Evolutionary conservation across 805 yeast genomes (phyloP), one percentile per base, ranked within the genome.

Genomic region (Saitoella complicata): DNA sequence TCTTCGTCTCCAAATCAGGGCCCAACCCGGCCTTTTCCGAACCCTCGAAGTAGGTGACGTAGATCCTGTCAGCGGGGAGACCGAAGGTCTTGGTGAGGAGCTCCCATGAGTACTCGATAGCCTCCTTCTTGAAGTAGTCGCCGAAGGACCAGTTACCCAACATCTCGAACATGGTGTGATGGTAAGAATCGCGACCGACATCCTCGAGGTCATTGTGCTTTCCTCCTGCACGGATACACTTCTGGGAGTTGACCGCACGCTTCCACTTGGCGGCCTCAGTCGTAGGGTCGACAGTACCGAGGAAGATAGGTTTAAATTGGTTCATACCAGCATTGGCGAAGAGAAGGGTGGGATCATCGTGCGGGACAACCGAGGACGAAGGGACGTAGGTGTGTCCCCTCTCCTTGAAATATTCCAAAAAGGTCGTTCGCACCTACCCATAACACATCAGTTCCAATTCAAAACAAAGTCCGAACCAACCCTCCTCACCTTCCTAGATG

Each of bases 121-220:
- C 97, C 59, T 86, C 98, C 56, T 80, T 75, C 64, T 91, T 91
- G 76, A 91, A 91, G 63, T 91, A 91, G 66, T 91, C 98, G 57
- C 99, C 99, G 64, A 91, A 91, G 5, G 98, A 91, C 99, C 99
- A 91, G 71, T 91, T 91, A 58, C 99, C 99, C 66, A 91, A 74
- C 99, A 91, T 91, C 68, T 91, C 99, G 56, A 91, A 91, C 60
- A 93, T 93, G 11, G 99, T 91, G 64, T 91, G 99, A 63, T 91
- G 99, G 61, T 91, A 91, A 46, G 54, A 51, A 65, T 91, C 99
- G 58, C 81, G 78, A 51, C 99, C 99, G 41, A 91, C 99, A 64
- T 91, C 99, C 62, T 91, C 99, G 60, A 91, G 75, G 68, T 91
- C 58, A 50, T 67, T 67, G 66, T 91, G 99, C 66, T 91, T 91